Conservation (phyloP, 257 asterid species). For the Jacaranda mimosifolia region DNA sequence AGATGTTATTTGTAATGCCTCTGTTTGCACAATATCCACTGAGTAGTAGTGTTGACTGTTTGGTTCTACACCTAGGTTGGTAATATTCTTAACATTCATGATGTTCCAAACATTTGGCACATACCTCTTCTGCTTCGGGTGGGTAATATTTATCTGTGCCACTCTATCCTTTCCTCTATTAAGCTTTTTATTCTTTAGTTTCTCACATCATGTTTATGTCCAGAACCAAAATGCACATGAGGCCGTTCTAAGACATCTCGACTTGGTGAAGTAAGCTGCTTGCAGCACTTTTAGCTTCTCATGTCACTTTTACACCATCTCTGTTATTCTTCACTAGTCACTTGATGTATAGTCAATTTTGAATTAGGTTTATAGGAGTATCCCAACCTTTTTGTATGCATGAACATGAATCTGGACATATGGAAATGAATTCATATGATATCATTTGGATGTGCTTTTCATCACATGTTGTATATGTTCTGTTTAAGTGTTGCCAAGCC, state of each 20-base stretch:
- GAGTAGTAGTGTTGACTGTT: background rate
- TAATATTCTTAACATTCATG: constrained; percentile 78
- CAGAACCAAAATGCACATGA: constrained; percentile 92
- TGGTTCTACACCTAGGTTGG: constrained; percentile 51
- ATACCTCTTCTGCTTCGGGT: constrained; percentile 89
- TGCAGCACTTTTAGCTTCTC: constrained; percentile 12
- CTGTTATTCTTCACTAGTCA: background rate
- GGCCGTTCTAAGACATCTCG: constrained; percentile 78
- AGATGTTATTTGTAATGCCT: constrained; percentile 37
- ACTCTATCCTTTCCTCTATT: constrained; percentile 1
- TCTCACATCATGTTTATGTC: constrained; percentile 33
- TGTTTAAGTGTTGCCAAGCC: constrained; percentile 71
- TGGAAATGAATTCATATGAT: constrained; percentile 24
- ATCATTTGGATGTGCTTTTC: constrained; percentile 9
- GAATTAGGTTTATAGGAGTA: background rate
- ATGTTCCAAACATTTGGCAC: constrained; percentile 97
- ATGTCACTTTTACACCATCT: constrained; percentile 10
- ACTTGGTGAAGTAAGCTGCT: constrained; percentile 61
- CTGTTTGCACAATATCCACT: constrained; percentile 8
- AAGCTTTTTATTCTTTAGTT: constrained; percentile 25
- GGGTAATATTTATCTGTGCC: constrained; percentile 37
- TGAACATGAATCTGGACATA: background rate
- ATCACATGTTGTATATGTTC: constrained; percentile 41
- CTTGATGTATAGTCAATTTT: constrained; percentile 13
- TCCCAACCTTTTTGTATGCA: background rate